A percentile compares a stretch with the other conserved stretches of the same genome.
These are phyloP conservation scores for Xylariaceae sp. DNA, from an alignment of 2,329 filamentous ascomycete genomes.

Conservation along the genomic window DNA sequence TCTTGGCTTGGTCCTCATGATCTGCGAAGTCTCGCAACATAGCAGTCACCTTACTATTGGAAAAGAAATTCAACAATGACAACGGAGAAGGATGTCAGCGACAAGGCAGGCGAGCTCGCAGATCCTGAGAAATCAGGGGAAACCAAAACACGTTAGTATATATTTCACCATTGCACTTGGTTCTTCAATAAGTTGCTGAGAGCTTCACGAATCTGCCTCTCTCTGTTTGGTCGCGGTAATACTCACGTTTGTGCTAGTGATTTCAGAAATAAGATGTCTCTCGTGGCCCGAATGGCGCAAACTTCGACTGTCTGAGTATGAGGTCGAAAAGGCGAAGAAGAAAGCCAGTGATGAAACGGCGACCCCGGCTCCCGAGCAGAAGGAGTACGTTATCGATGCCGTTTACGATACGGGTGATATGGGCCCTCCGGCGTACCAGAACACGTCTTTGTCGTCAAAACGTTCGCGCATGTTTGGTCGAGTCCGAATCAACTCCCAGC, in stretches of 20 bases:
- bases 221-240: not conserved
- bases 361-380: not conserved
- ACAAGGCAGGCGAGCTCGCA: too few relatives aligned
- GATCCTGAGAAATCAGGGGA: too few relatives aligned
- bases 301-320: slow-evolving; percentile 7
- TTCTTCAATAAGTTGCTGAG: too few relatives aligned
- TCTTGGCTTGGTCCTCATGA: too few relatives aligned
- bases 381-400: slow-evolving; percentile 1
- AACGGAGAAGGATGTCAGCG: too few relatives aligned
- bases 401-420: not conserved
- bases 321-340: slow-evolving; percentile 4
- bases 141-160: too few relatives aligned
- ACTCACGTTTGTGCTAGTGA: slow-evolving; percentile 1
- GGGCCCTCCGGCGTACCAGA: not conserved
- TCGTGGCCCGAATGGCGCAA: slow-evolving; percentile 14
- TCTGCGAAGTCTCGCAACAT: too few relatives aligned
- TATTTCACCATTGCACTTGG: too few relatives aligned
- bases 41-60: too few relatives aligned
- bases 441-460: not conserved
- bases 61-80: too few relatives aligned
- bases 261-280: slow-evolving; percentile 6
- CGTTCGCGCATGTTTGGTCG: slow-evolving; percentile 2
- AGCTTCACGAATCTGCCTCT: too few relatives aligned
- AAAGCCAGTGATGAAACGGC: slow-evolving; percentile 4
- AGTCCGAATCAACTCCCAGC: slow-evolving; percentile 14